Percentiles rank a stretch among this genome's conserved stretches.
Evolutionary conservation across 2,329 filamentous ascomycete genomes (phyloP).

Genomic region (Epichloe amarillans): DNA sequence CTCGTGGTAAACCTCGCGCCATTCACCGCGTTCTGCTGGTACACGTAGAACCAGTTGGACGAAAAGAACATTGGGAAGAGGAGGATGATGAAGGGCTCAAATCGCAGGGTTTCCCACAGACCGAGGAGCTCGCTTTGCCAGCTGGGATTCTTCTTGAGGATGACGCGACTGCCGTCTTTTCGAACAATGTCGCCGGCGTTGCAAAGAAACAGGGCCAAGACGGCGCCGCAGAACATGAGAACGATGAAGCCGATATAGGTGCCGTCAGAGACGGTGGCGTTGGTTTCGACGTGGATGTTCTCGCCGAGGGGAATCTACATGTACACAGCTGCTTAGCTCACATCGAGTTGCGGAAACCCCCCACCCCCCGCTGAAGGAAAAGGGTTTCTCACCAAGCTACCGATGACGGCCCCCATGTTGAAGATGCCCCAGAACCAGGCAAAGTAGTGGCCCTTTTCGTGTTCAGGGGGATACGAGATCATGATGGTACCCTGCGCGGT

Average conservation of each 20-base stretch:
- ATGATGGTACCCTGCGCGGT: slow-evolving; percentile 74
- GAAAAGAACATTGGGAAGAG: slow-evolving; percentile 42
- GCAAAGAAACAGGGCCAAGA: slow-evolving; percentile 55
- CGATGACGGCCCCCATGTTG: slow-evolving; percentile 82
- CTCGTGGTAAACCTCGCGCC: slow-evolving; percentile 40
- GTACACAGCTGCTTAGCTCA: too few species aligned
- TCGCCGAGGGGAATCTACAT: slow-evolving; percentile 54
- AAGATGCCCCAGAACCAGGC: slow-evolving; percentile 93
- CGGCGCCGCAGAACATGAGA: slow-evolving; percentile 61
- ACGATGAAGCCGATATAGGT: slow-evolving; percentile 84
- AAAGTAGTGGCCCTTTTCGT: slow-evolving; percentile 77
- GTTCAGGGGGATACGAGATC: slow-evolving; percentile 75
- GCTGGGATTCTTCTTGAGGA: slow-evolving; percentile 81
- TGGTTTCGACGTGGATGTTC: slow-evolving; percentile 44
- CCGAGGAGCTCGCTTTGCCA: slow-evolving; percentile 70
- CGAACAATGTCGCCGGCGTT: slow-evolving; percentile 63
- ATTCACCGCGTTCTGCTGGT: slow-evolving; percentile 46
- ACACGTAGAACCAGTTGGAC: slow-evolving; percentile 43
- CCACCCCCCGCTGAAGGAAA: too few species aligned
- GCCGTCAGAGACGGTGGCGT: slow-evolving; percentile 49
- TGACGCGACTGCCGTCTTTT: slow-evolving; percentile 64
- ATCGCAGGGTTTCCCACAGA: slow-evolving; percentile 57
- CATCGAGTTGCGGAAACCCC: too few species aligned
- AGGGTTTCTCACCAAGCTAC: slow-evolving; percentile 36
- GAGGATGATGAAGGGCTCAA: slow-evolving; percentile 59